Evolutionary conservation across 192 early-diverging fungal species (phyloP), one percentile per base, ranked within the genome.

Genomic region (Globomyces pollinis-pini): DNA sequence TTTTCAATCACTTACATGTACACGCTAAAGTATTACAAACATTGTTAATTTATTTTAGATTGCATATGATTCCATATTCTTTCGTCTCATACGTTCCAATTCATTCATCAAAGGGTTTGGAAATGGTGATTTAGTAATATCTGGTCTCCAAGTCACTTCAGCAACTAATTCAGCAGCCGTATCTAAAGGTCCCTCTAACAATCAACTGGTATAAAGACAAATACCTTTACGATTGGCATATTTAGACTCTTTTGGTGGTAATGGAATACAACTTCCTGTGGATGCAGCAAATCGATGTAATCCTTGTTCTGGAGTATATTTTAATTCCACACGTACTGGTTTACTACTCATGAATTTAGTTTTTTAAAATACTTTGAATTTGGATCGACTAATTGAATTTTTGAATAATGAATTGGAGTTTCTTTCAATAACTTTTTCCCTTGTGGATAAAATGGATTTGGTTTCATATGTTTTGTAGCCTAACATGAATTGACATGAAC

Each of bases 321-420:
- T 30, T 20, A 11, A 23, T 60, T 60, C 59, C n/a, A 49, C 30
- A 18, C 28, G 23, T 16, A 29, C 50, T n/a, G 42, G 21, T n/a
- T 16, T 44, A 9, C 7, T 18, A 16, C 42, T 13, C 7, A 49
- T 21, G 11, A 49, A 36, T 13, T 36, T 13, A 9, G 35, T 44
- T 57, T 57, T 38, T 34, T 44, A 24, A 38, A 38, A 41, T 57
- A 21, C 65, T 56, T 49, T 1, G 45, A 38, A 13, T 38, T 45
- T 4, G 88, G 86, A 59, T 90, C 88, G n/a, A 90, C 70, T 49
- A 90, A 56, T 6, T 79, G 74, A 3, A 90, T 71, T 60, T 90
- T 80, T 2, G 83, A 80, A 44, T 85, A 75, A 54, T 83, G 79
- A 32, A 90, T 80, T 6, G 84, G 85, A 63, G 78, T 77, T 55